Conservation (phyloP, 2,329 filamentous ascomycete species). For the Xylariaceae sp. region DNA sequence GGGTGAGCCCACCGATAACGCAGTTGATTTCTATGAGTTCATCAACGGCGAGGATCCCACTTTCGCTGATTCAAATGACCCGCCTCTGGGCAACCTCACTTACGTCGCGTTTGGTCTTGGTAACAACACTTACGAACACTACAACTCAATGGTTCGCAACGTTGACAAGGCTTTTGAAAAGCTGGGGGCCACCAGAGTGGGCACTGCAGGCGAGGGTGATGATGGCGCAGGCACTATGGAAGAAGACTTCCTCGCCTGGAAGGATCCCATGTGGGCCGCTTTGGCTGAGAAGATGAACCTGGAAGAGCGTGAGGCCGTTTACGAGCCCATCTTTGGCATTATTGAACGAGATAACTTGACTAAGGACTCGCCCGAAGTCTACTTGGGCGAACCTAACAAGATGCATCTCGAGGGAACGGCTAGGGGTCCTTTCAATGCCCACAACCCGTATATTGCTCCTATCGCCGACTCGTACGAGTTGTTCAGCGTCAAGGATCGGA, state of each 20-base stretch:
- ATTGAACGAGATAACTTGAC: conserved; percentile 70
- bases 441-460: conserved; percentile 95
- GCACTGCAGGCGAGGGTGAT: conserved; percentile 88
- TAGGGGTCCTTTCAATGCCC: conserved; percentile 89
- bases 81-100: conserved; percentile 76
- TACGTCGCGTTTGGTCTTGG: conserved; percentile 95
- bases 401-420: conserved; percentile 82
- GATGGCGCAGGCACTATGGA: conserved; percentile 99
- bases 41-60: conserved; percentile 74
- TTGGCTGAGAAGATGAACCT: conserved; percentile 79
- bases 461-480: conserved; percentile 88
- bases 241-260: conserved; percentile 98
- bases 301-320: conserved; percentile 92
- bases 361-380: conserved; percentile 74
- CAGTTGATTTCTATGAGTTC: conserved; percentile 98
- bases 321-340: conserved; percentile 88
- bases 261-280: conserved; percentile 96
- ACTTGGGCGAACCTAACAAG: conserved; percentile 93
- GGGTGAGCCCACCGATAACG: conserved; percentile 97
- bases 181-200: conserved; percentile 79
- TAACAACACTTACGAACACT: conserved; percentile 99
- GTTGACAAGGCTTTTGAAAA: conserved; percentile 78
- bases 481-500: conserved; percentile 83
- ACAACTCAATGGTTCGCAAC: conserved; percentile 96
- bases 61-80: conserved; percentile 72